Evolutionary conservation across 148 eudicot genomes (phyloP), one percentile per base, ranked within the genome.

Genomic region (Fagopyrum esculentum): DNA sequence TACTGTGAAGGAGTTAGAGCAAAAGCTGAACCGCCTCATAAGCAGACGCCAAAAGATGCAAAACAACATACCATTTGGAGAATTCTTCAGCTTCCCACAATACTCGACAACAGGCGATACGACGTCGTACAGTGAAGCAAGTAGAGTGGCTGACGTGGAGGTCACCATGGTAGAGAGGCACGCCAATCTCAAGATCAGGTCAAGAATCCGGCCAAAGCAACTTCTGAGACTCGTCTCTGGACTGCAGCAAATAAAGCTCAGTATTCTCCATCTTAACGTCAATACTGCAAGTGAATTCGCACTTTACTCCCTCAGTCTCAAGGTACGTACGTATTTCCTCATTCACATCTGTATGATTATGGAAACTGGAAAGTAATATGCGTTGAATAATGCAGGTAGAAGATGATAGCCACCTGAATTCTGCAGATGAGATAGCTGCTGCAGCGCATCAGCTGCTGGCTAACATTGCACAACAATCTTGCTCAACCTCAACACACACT

Each of bases 1-100:
- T 52, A 89, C 78, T 76, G 97, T 93, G 71, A 93, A 93, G 77
- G 93, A 93, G 84, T 87, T 93, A 6, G 98, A 93, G 46, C 91
- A 93, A 68, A 84, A 47, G 1, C 76, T 91, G 15, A 97, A 93
- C 72, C 76, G 82, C 22, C 81, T 88, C 1, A 35, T 1, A 10
- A 91, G 85, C 60, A 79, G 3, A 35, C 40, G 82, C 74, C 85
- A 87, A 6, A 88, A 87, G 63, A 74, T 48, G 30, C 44, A 74
- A 45, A 45, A 54, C 48, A 50, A 9, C 22, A 40, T n/a, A 57
- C 78, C 80, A 15, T 92, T 90, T 46, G 68, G 79, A 2, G 86
- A 84, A 13, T 85, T 89, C 77, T 91, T 89, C 73, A 73, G 86
- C 52, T 87, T 87, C 63, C 97, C 97, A 0, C 94, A 87, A 55